phyloP scores from a whole-genome alignment of 176 grass and related monocot species.

The Phragmites australis region DNA sequence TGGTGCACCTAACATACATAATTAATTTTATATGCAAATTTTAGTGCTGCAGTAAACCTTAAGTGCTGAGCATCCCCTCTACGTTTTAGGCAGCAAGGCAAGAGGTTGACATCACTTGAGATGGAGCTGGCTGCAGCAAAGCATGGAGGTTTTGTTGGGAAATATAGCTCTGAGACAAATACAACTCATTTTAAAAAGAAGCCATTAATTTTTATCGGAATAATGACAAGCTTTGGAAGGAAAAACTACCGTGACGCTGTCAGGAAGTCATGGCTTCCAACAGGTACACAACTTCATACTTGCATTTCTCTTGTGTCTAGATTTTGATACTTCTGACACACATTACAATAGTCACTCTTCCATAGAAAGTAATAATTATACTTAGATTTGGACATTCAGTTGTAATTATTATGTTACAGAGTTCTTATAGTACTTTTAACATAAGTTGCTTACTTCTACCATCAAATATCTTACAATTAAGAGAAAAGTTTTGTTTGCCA shows the following conservation, averaged over 20 bases:
- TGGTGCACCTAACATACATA: not conserved
- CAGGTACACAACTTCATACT: slow-evolving; percentile 51
- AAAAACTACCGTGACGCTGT: slow-evolving; percentile 91
- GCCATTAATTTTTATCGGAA: slow-evolving; percentile 77
- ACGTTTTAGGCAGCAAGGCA: slow-evolving; percentile 85
- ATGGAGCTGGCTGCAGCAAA: slow-evolving; percentile 86
- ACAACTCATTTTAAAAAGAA: slow-evolving; percentile 61
- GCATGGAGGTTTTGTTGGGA: slow-evolving; percentile 76
- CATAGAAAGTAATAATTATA: not conserved
- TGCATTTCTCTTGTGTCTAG: not conserved
- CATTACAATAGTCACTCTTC: not conserved
- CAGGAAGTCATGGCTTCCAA: slow-evolving; percentile 92
- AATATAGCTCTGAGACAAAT: slow-evolving; percentile 76
- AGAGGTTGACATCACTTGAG: slow-evolving; percentile 77
- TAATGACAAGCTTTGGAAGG: slow-evolving; percentile 82
- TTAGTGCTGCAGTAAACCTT: slow-evolving; percentile 10
- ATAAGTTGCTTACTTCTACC: not conserved
- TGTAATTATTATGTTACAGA: slow-evolving; percentile 12
- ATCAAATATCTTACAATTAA: not conserved
- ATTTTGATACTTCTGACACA: not conserved
- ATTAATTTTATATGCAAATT: not conserved
- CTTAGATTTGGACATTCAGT: slow-evolving; percentile 4
- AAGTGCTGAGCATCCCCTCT: not conserved
- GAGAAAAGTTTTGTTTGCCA: not conserved
- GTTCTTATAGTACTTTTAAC: not conserved